These are phyloP conservation scores for Pelagomonas calceolata DNA, from an alignment of 108 stramenopile species.

Conservation along the genomic window DNA sequence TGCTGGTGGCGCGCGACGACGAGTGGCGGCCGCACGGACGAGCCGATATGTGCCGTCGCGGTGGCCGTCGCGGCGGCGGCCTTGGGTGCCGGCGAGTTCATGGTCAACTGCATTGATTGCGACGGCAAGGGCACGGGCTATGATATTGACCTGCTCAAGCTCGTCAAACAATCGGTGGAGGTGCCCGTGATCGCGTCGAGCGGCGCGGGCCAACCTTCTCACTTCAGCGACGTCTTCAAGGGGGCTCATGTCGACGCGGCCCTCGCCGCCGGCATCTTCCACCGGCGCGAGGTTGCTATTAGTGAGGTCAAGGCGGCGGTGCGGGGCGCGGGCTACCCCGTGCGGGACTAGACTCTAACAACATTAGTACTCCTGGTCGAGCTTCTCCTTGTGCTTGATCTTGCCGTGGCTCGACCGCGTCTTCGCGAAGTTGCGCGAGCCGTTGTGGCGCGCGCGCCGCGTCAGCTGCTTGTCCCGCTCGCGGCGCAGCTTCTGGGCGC, in stretches of 20 bases:
- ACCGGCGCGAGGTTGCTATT: slow-evolving; percentile 86
- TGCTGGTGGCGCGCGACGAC: slow-evolving; percentile 98
- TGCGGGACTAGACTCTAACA: too few species aligned
- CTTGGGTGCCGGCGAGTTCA: slow-evolving; percentile 93
- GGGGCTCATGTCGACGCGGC: slow-evolving; percentile 79
- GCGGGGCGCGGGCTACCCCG: background rate
- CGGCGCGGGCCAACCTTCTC: slow-evolving; percentile 79
- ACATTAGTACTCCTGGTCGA: too few species aligned
- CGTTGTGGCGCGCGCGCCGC: background rate
- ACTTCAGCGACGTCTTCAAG: slow-evolving; percentile 81
- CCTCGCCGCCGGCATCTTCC: slow-evolving; percentile 97
- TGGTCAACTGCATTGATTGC: slow-evolving; percentile 97
- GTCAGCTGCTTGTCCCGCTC: background rate
- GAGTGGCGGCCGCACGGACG: slow-evolving; percentile 83
- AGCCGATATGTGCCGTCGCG: slow-evolving; percentile 81
- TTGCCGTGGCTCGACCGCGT: background rate
- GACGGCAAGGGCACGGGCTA: slow-evolving; percentile 94
- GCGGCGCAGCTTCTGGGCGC: background rate
- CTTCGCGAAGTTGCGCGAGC: background rate
- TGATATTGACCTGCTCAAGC: slow-evolving; percentile 74
- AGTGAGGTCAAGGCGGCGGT: slow-evolving; percentile 53
- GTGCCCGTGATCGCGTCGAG: slow-evolving; percentile 97
- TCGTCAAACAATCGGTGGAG: slow-evolving; percentile 72
- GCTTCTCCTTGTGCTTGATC: background rate
- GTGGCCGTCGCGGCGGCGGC: slow-evolving; percentile 65